Conservation (phyloP, 331 rosid genomes). For the Quercus phellos region DNA sequence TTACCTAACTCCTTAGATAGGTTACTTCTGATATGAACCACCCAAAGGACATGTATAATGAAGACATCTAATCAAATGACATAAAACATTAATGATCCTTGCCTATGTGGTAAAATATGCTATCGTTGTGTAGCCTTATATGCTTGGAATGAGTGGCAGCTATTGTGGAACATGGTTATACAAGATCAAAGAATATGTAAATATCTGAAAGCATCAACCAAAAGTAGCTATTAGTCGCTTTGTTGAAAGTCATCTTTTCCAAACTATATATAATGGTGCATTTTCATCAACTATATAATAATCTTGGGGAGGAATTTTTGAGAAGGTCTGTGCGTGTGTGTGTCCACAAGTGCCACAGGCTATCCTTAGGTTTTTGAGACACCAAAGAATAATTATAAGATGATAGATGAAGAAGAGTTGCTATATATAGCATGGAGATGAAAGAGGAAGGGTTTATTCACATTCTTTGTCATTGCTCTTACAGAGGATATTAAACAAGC, state of each 20-base stretch:
- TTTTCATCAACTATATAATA: background rate
- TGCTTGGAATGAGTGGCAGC: too few relatives aligned
- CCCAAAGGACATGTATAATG: too few relatives aligned
- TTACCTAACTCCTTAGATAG: background rate
- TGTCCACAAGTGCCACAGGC: background rate
- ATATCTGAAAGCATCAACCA: too few relatives aligned
- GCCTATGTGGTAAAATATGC: too few relatives aligned
- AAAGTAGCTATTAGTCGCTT: too few relatives aligned
- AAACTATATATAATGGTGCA: too few relatives aligned
- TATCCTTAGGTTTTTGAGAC: background rate
- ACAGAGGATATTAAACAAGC: background rate
- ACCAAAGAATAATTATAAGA: background rate
- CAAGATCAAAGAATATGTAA: too few relatives aligned
- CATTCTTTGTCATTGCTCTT: slow-evolving; percentile 4
- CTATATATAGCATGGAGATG: background rate
- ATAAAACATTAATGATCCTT: too few relatives aligned
- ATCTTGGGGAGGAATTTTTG: background rate
- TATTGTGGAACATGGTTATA: too few relatives aligned
- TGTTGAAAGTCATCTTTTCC: too few relatives aligned
- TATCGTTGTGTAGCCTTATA: too few relatives aligned
- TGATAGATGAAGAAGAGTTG: background rate
- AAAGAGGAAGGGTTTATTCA: slow-evolving; percentile 3
- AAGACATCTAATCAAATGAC: too few relatives aligned
- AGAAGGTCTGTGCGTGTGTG: background rate
- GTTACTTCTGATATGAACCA: background rate